These are phyloP conservation scores for Themeda triandra DNA, from an alignment of 176 grass and related monocot genomes.

Conservation along the genomic window DNA sequence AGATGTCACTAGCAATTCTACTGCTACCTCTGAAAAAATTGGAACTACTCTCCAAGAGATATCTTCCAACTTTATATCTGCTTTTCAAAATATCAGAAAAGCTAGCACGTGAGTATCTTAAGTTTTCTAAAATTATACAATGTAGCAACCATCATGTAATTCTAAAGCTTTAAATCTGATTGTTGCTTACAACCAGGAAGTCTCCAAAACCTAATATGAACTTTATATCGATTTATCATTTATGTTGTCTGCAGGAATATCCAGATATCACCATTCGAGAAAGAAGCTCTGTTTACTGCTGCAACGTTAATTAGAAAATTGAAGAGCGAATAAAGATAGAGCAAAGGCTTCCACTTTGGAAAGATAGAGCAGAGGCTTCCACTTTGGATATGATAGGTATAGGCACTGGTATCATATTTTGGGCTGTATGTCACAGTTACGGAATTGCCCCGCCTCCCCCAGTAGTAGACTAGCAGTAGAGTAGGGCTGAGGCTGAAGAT, in stretches of 20 bases:
- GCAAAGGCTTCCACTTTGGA: background rate
- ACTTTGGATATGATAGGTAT: background rate
- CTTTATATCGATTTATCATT: background rate
- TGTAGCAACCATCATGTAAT: background rate
- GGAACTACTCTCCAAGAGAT: conserved; percentile 57
- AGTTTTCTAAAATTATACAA: background rate
- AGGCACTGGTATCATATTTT: background rate
- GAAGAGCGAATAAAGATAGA: conserved; percentile 20
- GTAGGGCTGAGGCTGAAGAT: background rate
- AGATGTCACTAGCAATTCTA: conserved; percentile 28
- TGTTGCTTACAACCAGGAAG: conserved; percentile 16
- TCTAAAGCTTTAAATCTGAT: conserved; percentile 6
- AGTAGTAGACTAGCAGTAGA: background rate
- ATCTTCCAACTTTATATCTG: conserved; percentile 61
- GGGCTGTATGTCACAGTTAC: background rate
- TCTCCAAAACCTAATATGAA: background rate
- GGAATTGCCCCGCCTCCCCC: background rate
- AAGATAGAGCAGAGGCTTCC: conserved; percentile 2
- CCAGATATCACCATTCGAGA: conserved; percentile 64
- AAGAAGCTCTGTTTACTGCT: conserved; percentile 76
- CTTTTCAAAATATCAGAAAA: conserved; percentile 63
- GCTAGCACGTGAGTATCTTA: conserved; percentile 46
- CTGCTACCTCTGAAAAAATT: conserved; percentile 46
- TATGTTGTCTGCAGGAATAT: conserved; percentile 38
- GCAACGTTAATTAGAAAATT: conserved; percentile 34